These are phyloP conservation scores for Escovopsis sp. DNA, from an alignment of 2,329 filamentous ascomycete species.

Conservation along the genomic window DNA sequence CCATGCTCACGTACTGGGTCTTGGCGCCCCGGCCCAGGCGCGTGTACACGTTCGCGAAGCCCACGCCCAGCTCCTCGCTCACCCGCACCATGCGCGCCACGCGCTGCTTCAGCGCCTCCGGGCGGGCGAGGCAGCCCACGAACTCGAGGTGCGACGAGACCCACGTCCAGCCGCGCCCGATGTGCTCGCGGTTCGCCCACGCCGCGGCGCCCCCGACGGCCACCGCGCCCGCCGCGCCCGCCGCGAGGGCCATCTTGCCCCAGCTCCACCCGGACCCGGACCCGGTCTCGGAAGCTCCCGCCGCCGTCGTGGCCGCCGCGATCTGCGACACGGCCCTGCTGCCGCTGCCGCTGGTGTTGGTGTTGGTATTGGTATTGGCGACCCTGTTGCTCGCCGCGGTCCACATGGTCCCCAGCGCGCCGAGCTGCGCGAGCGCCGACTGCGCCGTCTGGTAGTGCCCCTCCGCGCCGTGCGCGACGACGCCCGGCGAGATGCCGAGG, in stretches of 20 bases:
- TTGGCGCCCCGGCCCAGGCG: constrained; percentile 57
- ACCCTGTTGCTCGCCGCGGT: constrained; percentile 27
- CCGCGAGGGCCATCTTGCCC: constrained; percentile 75
- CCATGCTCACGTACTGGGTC: constrained; percentile 35
- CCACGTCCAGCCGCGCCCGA: constrained; percentile 66
- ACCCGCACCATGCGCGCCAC: constrained; percentile 54
- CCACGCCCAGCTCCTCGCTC: constrained; percentile 50
- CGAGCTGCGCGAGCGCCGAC: constrained; percentile 51
- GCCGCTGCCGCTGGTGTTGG: too few species aligned
- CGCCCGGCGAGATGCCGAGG: constrained; percentile 64
- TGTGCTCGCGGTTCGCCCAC: constrained; percentile 70
- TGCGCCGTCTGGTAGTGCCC: constrained; percentile 63
- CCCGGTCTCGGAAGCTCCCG: constrained; percentile 5
- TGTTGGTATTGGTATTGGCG: constrained; percentile 12
- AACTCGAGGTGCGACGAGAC: constrained; percentile 86
- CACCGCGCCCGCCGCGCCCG: constrained; percentile 69
- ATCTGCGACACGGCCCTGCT: constrained; percentile 7
- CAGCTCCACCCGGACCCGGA: constrained; percentile 49
- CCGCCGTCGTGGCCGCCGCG: constrained; percentile 5
- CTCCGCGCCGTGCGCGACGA: constrained; percentile 78
- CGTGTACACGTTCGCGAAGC: constrained; percentile 80
- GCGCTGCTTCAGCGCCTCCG: constrained; percentile 64
- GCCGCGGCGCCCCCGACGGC: constrained; percentile 72
- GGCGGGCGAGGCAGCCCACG: constrained; percentile 75
- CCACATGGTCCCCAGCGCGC: constrained; percentile 56